phyloP scores from a whole-genome alignment of 2,329 filamentous ascomycete genomes.

The Thielaviopsis musarum region DNA sequence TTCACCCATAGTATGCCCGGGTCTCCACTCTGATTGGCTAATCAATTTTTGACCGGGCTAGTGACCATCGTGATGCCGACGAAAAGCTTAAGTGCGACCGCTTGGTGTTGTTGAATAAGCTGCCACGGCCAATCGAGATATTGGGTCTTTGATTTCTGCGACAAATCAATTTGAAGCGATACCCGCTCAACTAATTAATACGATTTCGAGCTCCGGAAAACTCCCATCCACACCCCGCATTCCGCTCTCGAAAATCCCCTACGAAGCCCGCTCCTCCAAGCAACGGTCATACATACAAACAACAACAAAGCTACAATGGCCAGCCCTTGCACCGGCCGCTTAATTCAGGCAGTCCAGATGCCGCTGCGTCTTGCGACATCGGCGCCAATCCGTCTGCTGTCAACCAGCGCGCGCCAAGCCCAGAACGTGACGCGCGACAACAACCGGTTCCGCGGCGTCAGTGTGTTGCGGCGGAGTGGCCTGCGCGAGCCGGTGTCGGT shows the following conservation, averaged over 20 bases:
- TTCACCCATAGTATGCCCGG: constrained; percentile 3
- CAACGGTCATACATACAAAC: background rate
- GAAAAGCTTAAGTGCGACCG: background rate
- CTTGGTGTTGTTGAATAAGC: background rate
- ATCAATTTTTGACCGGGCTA: background rate
- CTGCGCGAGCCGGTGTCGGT: constrained; percentile 59
- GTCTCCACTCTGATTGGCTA: background rate
- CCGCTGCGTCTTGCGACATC: background rate
- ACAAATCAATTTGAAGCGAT: background rate
- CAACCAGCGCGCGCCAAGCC: constrained; percentile 35
- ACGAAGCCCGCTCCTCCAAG: background rate
- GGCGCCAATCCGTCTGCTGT: constrained; percentile 23
- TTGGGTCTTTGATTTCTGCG: background rate
- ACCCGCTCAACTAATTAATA: background rate
- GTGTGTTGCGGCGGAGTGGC: constrained; percentile 61
- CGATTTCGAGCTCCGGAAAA: background rate
- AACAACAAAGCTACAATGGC: background rate
- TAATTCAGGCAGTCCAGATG: background rate
- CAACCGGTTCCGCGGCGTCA: constrained; percentile 68
- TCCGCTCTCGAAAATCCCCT: background rate
- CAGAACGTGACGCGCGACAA: constrained; percentile 47
- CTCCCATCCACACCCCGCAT: background rate
- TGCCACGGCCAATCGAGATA: background rate
- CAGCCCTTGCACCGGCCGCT: constrained; percentile 1
- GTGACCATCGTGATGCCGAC: background rate